Evolutionary conservation across 2,329 filamentous ascomycete genomes (phyloP), one percentile per base, ranked within the genome.

Genomic region (Lachnellula suecica): DNA sequence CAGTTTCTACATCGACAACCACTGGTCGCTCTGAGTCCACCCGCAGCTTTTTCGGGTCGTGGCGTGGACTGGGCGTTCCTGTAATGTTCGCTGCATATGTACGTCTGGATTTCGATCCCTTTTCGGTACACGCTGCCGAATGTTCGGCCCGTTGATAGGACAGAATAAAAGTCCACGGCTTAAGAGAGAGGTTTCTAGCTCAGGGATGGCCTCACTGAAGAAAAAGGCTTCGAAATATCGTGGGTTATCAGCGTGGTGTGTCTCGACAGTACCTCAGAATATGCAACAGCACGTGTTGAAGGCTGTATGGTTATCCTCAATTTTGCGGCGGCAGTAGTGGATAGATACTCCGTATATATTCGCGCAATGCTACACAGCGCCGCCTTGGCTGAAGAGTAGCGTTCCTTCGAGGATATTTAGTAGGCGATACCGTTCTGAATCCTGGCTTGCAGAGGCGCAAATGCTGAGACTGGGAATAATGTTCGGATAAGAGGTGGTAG

Each of bases 121-220:
- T 62, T 59, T 54, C 55, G 56, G 61, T 43, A 56, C 44, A 54
- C 44, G 48, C 49, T 65, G 49, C 62, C 64, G 61, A 60, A 49
- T 51, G 47, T 59, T 65, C 62, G 61, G 61, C 34, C 57, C 59
- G 61, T 56, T 60, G 59, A 63, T 64, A 63, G 59, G 59, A 53
- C 40, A 51, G 52, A 44, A 43, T 24, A 27, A 43, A 38, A 49
- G 38, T 52, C 35, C 53, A 54, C 52, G 49, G 51, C 29, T 56
- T 50, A 52, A 56, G 41, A 49, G 20, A 46, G 47, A 42, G 37
- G 42, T 20, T 23, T 48, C 53, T 40, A 41, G 38, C 23, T 59
- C 23, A 29, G 46, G 27, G 34, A 24, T 45, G 22, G 29, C 40
- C 42, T 56, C 37, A 48, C 44, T 45, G 49, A 29, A 37, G 23